Evolutionary conservation across 1,284 basidiomycete genomes (phyloP), one percentile per base, ranked within the genome.

Genomic region (Rhodotorula sp.): DNA sequence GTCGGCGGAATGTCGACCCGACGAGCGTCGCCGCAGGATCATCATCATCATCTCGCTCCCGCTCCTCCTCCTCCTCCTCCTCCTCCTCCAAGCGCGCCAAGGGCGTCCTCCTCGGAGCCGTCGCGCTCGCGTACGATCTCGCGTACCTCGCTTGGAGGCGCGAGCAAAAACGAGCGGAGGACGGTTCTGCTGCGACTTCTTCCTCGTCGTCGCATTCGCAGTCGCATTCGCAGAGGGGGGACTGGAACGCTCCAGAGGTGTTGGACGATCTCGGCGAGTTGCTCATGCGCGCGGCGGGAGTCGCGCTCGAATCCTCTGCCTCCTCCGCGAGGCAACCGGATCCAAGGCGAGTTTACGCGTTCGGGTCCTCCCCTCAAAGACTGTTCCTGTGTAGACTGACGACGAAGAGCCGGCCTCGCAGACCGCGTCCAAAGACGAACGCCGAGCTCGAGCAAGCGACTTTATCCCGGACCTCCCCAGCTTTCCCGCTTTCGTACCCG

Each of bases 71-170:
- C 28, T 31, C 59, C 28, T 28, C 28, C 28, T 31, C 59, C 16
- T 31, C 59, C 2, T 5, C 28, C 6, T 26, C 16, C 4, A 61
- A 62, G n/a, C 50, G 72, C 16, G 50, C 61, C 4, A 64, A 55
- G 26, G 48, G 50, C 10, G 70, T 71, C 43, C 26, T 69, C 4
- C 57, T 19, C 19, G 73, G 73, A 0, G 70, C 68, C 0, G 70
- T 71, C 15, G 73, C 73, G 18, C 61, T 74, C 21, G 73, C 70
- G 26, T 65, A 34, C 31, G 70, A 74, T 28, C 38, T 74, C 15
- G 73, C 65, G 10, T 71, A 28, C 28, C 31, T 74, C 3, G 63
- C 58, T 4, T 72, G 73, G 70, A 47, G 16, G 18, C 38, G 69
- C 47, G 70, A 65, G 23, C 31, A 28, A 61, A 23, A 45, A 18